Evolutionary conservation across 2,329 filamentous ascomycete species (phyloP).

Genomic region (Zymoseptoria crescenta): DNA sequence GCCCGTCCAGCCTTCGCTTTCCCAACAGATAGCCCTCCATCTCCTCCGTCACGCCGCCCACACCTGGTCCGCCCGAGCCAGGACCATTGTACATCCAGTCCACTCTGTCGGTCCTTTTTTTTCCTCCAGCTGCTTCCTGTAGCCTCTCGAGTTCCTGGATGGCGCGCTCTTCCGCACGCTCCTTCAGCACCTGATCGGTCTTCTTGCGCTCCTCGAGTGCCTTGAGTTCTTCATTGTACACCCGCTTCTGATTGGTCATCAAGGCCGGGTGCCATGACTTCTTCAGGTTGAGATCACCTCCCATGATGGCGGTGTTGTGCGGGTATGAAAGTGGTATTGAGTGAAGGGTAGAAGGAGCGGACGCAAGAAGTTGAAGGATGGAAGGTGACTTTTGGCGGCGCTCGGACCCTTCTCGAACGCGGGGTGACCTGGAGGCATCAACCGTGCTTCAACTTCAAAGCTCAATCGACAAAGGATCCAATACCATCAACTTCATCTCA

Average conservation of each 20-base stretch:
- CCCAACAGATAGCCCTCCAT: constrained; percentile 89
- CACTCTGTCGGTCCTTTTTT: constrained; percentile 71
- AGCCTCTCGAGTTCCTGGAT: constrained; percentile 87
- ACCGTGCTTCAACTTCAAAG: not conserved
- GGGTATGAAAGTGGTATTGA: not conserved
- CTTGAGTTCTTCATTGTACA: constrained; percentile 86
- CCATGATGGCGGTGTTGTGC: constrained; percentile 54
- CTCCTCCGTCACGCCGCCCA: constrained; percentile 62
- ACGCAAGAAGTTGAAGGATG: constrained; percentile 1
- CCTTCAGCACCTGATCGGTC: constrained; percentile 82
- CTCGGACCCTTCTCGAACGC: not conserved
- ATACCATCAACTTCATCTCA: not conserved
- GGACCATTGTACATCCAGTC: constrained; percentile 99
- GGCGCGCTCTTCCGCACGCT: constrained; percentile 86
- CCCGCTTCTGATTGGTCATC: constrained; percentile 80
- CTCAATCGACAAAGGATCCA: constrained; percentile 1
- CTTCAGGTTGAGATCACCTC: constrained; percentile 91
- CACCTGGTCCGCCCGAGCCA: constrained; percentile 64
- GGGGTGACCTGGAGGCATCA: not conserved
- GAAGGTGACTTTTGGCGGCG: not conserved
- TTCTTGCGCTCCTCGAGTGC: constrained; percentile 92
- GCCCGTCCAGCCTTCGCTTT: constrained; percentile 81
- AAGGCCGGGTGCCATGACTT: constrained; percentile 86
- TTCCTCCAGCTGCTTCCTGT: constrained; percentile 80
- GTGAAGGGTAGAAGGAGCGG: not conserved